These are phyloP conservation scores for Suillus tomentosus DNA, from an alignment of 768 basidiomycete species.

Conservation along the genomic window DNA sequence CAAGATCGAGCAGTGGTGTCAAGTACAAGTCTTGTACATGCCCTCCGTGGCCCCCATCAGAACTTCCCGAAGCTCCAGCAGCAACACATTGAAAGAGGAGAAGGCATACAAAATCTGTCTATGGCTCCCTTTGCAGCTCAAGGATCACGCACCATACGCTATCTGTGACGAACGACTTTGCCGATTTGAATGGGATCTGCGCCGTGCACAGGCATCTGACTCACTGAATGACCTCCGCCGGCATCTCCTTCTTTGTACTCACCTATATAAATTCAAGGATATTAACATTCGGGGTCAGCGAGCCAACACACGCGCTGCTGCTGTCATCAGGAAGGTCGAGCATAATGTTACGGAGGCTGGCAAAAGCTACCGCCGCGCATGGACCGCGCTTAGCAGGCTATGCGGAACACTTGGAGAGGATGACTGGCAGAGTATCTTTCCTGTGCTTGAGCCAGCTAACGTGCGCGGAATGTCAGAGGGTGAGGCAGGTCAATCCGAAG, in stretches of 20 bases:
- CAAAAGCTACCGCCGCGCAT: background rate
- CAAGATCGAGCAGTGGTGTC: constrained; percentile 31
- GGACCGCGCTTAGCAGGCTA: background rate
- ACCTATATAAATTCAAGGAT: too few species aligned
- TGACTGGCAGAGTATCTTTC: background rate
- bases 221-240: too few species aligned
- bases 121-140: background rate
- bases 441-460: too few species aligned
- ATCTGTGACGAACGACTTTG: too few species aligned
- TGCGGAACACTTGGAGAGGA: background rate
- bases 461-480: too few species aligned
- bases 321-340: background rate
- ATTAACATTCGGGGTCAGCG: constrained; percentile 10
- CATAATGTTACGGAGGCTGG: background rate
- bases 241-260: too few species aligned
- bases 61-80: background rate
- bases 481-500: too few species aligned
- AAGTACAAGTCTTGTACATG: constrained; percentile 33
- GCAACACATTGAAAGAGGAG: background rate
- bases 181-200: too few species aligned
- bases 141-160: background rate
- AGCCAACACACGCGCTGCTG: background rate
- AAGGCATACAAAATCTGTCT: background rate
- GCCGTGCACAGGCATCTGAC: too few species aligned
- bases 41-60: constrained; percentile 15